Conservation (phyloP, 2,329 filamentous ascomycete species). For the Fusarium xylarioides region DNA sequence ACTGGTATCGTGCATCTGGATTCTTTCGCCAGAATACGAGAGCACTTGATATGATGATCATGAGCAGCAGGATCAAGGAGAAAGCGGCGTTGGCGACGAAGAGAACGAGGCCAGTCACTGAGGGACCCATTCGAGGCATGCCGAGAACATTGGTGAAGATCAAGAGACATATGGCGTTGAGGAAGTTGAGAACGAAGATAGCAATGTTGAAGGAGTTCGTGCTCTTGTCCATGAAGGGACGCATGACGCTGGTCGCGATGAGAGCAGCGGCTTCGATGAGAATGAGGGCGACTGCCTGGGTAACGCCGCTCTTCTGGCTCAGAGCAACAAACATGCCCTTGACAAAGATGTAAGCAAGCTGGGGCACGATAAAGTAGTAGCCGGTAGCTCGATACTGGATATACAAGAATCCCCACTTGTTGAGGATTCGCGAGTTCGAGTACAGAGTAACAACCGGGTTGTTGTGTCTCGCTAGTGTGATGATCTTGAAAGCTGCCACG, state of each 20-base stretch:
- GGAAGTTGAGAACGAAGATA: slow-evolving; percentile 87
- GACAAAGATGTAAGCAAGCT: slow-evolving; percentile 78
- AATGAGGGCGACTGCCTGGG: slow-evolving; percentile 85
- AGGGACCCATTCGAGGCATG: slow-evolving; percentile 82
- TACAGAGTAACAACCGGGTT: slow-evolving; percentile 97
- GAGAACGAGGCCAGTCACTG: slow-evolving; percentile 87
- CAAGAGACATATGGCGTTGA: slow-evolving; percentile 88
- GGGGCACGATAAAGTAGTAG: slow-evolving; percentile 91
- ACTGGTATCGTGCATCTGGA: slow-evolving; percentile 93
- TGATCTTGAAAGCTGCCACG: slow-evolving; percentile 89
- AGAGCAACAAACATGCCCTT: slow-evolving; percentile 92
- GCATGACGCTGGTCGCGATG: slow-evolving; percentile 78
- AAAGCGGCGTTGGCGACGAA: slow-evolving; percentile 89
- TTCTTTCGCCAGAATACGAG: slow-evolving; percentile 88
- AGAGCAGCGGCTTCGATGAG: slow-evolving; percentile 83
- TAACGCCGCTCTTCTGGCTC: slow-evolving; percentile 72
- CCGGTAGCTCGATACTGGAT: slow-evolving; percentile 95
- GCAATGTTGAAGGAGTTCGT: slow-evolving; percentile 96
- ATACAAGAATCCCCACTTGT: slow-evolving; percentile 98
- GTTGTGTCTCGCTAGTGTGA: slow-evolving; percentile 91
- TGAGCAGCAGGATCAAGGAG: slow-evolving; percentile 80
- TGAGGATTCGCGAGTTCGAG: slow-evolving; percentile 87
- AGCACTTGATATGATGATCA: slow-evolving; percentile 69
- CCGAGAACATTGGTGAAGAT: slow-evolving; percentile 89
- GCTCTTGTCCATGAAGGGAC: slow-evolving; percentile 98